Evolutionary conservation across 1,284 basidiomycete species (phyloP).

Genomic region (Ceratobasidium sp.): DNA sequence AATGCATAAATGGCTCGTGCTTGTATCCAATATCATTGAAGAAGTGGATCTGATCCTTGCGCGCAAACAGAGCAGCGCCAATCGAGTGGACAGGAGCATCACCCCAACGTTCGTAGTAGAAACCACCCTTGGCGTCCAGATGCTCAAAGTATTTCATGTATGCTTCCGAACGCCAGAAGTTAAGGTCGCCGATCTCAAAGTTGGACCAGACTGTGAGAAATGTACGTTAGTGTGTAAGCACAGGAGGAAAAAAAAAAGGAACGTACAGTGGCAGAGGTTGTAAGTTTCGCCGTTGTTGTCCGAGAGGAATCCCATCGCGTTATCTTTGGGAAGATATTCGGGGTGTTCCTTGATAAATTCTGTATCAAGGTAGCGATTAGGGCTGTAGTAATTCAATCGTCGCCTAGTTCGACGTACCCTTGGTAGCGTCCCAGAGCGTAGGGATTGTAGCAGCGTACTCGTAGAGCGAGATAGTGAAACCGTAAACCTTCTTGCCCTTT

Average conservation of each 20-base stretch:
- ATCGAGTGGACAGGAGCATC: conserved; percentile 89
- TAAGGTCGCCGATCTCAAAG: conserved; percentile 84
- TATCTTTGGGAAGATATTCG: conserved; percentile 70
- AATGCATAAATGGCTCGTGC: conserved; percentile 70
- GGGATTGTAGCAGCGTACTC: conserved; percentile 83
- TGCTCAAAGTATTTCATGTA: conserved; percentile 81
- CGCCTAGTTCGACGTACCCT: conserved; percentile 54
- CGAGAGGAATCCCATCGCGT: conserved; percentile 78
- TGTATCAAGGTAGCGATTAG: conserved; percentile 45
- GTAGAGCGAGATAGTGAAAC: conserved; percentile 78
- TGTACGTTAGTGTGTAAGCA: conserved; percentile 4
- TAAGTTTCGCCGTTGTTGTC: conserved; percentile 73
- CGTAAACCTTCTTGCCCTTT: conserved; percentile 76
- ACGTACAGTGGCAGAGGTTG: conserved; percentile 82
- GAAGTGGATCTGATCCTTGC: conserved; percentile 76
- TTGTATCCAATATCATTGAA: conserved; percentile 68
- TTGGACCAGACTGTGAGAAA: conserved; percentile 72
- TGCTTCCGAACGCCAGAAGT: conserved; percentile 80
- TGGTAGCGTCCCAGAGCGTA: conserved; percentile 75
- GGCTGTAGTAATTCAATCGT: background rate
- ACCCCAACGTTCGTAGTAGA: conserved; percentile 89
- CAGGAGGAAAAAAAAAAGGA: background rate
- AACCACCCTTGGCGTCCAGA: conserved; percentile 80
- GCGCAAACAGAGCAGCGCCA: conserved; percentile 74
- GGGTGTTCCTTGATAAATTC: conserved; percentile 75